Evolutionary conservation across 345 rosid species (phyloP).

Genomic region (Camelina neglecta): DNA sequence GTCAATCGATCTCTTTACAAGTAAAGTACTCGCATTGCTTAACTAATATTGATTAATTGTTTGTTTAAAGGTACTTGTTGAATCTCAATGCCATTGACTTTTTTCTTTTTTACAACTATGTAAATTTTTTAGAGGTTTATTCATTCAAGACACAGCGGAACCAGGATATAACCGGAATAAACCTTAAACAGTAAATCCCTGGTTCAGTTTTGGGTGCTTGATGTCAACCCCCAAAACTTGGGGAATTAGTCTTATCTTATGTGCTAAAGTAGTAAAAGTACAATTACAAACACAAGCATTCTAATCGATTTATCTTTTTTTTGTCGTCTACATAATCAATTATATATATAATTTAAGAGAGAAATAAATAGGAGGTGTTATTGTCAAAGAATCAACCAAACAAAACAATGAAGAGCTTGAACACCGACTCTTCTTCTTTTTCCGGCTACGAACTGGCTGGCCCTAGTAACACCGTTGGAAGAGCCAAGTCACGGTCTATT

Average conservation of each 20-base stretch:
- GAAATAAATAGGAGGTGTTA: not conserved
- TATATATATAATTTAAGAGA: constrained; percentile 4
- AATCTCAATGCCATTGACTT: not conserved
- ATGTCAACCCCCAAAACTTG: constrained; percentile 5
- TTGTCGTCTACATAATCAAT: not conserved
- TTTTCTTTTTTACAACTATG: no score
- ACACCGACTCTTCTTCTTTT: not conserved
- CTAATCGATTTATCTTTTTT: not conserved
- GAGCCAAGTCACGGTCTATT: not conserved
- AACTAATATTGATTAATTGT: not conserved
- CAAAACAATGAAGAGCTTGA: constrained; percentile 10
- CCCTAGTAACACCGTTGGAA: not conserved
- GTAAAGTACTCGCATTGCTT: not conserved
- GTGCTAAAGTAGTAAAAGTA: not conserved
- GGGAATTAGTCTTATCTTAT: not conserved
- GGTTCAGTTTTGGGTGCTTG: not conserved
- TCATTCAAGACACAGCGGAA: not conserved
- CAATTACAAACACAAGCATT: not conserved
- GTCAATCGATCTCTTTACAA: not conserved
- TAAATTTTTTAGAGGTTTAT: not conserved
- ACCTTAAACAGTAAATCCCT: not conserved
- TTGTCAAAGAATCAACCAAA: no score
- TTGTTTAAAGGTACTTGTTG: not conserved
- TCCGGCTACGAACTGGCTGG: constrained; percentile 14
- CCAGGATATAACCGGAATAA: not conserved